Evolutionary conservation across 306 rosid genomes (phyloP).

Genomic region (Cicer judaicum): DNA sequence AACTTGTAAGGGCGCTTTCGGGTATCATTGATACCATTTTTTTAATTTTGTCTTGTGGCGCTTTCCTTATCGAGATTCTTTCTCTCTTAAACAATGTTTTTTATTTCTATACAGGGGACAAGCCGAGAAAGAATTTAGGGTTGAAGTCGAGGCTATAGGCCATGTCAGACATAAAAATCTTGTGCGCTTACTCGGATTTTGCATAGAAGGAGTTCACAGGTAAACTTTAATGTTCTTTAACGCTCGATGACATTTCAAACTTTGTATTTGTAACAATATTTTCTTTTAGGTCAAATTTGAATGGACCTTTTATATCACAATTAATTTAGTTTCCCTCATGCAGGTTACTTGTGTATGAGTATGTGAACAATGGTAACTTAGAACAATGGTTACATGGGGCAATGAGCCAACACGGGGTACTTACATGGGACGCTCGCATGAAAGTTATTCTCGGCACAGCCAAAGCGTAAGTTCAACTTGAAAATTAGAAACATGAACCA

Average conservation of each 20-base stretch:
- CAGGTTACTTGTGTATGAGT: slow-evolving; percentile 95
- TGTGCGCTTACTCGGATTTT: slow-evolving; percentile 89
- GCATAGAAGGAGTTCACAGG: slow-evolving; percentile 97
- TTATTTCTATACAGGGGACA: slow-evolving; percentile 68
- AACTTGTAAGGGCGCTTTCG: slow-evolving; percentile 71
- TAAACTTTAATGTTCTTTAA: slow-evolving; percentile 41
- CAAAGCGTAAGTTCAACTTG: slow-evolving; percentile 79
- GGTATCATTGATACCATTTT: slow-evolving; percentile 18
- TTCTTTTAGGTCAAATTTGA: slow-evolving; percentile 5
- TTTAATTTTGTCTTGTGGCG: slow-evolving; percentile 6
- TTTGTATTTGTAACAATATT: not conserved
- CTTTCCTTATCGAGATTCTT: slow-evolving; percentile 12
- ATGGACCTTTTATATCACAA: not conserved
- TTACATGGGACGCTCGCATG: slow-evolving; percentile 94
- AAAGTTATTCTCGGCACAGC: slow-evolving; percentile 92
- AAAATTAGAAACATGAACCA: not conserved
- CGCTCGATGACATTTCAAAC: not conserved
- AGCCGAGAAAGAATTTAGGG: slow-evolving; percentile 96
- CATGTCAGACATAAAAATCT: slow-evolving; percentile 96
- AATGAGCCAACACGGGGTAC: slow-evolving; percentile 71
- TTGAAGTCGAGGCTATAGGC: slow-evolving; percentile 98
- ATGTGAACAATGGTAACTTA: slow-evolving; percentile 93
- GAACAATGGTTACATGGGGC: slow-evolving; percentile 97
- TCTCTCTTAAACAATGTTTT: slow-evolving; percentile 21
- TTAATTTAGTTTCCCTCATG: slow-evolving; percentile 9